A percentile compares a stretch with the other conserved stretches of the same genome.
Conservation (phyloP, 2,329 filamentous ascomycete species). For the Rhinocladiella mackenziei region DNA sequence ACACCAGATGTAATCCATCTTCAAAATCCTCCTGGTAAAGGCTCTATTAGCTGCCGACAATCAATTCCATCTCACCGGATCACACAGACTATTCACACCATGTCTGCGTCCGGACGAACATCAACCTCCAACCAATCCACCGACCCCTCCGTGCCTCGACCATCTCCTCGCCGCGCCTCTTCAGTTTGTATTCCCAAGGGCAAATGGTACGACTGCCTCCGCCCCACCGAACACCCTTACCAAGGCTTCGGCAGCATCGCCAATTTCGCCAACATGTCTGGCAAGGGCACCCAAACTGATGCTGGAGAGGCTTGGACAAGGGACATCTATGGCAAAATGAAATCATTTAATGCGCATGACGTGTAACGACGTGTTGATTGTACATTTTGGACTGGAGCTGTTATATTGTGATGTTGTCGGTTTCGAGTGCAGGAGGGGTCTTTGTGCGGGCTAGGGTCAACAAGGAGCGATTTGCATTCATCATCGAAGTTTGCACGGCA, state of each 20-base stretch:
- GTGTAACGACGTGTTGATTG: too few species aligned
- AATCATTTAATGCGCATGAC: too few species aligned
- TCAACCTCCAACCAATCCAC: conserved; percentile 3
- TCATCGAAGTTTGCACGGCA: too few species aligned
- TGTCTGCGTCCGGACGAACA: conserved; percentile 4
- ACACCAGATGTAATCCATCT: too few species aligned
- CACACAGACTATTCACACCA: neutral
- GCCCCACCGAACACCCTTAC: conserved; percentile 16
- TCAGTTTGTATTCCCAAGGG: conserved; percentile 18
- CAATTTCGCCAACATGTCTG: conserved; percentile 15
- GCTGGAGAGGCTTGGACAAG: conserved; percentile 17
- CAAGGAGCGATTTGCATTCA: too few species aligned
- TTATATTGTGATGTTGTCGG: too few species aligned
- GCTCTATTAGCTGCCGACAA: too few species aligned
- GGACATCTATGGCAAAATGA: conserved; percentile 15
- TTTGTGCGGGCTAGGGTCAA: too few species aligned
- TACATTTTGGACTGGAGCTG: too few species aligned
- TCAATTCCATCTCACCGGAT: too few species aligned
- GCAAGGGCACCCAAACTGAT: conserved; percentile 3
- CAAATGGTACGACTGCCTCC: conserved; percentile 24
- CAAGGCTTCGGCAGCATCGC: conserved; percentile 16
- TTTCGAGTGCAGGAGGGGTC: too few species aligned
- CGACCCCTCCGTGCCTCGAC: conserved; percentile 2
- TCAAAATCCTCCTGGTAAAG: too few species aligned
- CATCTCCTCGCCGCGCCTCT: conserved; percentile 6